These are phyloP conservation scores for Porcisia hertigi DNA, from an alignment of 208 protist genomes.

Conservation along the genomic window DNA sequence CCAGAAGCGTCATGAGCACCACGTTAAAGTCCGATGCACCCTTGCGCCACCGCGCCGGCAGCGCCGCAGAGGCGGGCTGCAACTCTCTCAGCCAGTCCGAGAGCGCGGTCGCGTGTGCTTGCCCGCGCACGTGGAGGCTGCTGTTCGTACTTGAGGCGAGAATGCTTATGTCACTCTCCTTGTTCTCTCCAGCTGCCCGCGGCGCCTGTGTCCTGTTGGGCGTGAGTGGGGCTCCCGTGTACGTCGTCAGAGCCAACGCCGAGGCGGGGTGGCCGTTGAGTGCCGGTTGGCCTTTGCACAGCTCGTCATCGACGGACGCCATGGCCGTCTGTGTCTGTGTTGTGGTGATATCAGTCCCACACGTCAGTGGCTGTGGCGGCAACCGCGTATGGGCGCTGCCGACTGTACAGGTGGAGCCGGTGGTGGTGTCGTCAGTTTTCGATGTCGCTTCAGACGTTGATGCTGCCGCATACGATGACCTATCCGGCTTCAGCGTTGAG, in stretches of 20 bases:
- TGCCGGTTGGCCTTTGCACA: background rate
- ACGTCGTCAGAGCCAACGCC: background rate
- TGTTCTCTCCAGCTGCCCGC: background rate
- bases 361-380: background rate
- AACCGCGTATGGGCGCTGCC: background rate
- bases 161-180: constrained; percentile 31
- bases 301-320: background rate
- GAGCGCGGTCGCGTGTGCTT: constrained; percentile 1
- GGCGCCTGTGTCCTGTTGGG: background rate
- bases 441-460: background rate
- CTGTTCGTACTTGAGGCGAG: constrained; percentile 22
- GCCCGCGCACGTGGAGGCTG: constrained; percentile 23
- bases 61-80: constrained; percentile 53
- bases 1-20: constrained; percentile 67
- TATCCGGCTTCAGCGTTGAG: background rate
- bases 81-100: constrained; percentile 29
- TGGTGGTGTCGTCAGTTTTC: background rate
- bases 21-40: constrained; percentile 58
- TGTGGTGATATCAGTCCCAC: background rate
- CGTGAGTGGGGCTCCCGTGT: constrained; percentile 4
- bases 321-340: background rate
- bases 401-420: background rate
- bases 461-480: background rate
- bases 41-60: constrained; percentile 55
- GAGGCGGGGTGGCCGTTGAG: background rate